Percentiles rank a stretch among this genome's conserved stretches.
Conservation (phyloP, 768 basidiomycete genomes). For the Tylopilus balloui region DNA sequence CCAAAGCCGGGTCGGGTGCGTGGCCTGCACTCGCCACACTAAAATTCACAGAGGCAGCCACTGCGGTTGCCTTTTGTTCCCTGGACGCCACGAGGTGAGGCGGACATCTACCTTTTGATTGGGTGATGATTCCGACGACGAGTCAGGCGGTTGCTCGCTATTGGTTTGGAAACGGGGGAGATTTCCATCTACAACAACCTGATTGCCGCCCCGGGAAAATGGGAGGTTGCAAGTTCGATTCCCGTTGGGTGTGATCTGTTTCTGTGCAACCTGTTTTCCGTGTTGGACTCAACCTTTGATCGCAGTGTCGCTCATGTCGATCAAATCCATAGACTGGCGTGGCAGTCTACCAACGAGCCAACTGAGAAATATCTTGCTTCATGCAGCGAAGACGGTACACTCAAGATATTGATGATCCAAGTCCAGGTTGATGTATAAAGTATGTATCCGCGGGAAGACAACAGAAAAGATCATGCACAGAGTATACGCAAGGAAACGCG, state of each 20-base stretch:
- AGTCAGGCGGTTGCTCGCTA: constrained; percentile 58
- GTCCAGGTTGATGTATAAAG: constrained; percentile 51
- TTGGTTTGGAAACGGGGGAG: constrained; percentile 82
- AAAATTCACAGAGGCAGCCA: constrained; percentile 72
- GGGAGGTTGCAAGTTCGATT: constrained; percentile 46
- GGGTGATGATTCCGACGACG: constrained; percentile 1
- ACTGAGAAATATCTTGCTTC: constrained; percentile 62
- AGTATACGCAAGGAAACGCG: constrained; percentile 22
- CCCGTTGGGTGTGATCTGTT: constrained; percentile 44
- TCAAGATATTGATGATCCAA: constrained; percentile 69
- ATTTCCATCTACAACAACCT: constrained; percentile 57
- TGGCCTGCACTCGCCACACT: constrained; percentile 63
- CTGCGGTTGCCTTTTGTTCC: constrained; percentile 68
- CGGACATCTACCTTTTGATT: constrained; percentile 7
- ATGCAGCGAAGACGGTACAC: constrained; percentile 90
- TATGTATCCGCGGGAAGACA: constrained; percentile 28
- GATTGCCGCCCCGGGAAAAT: constrained; percentile 32
- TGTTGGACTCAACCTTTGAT: neutral
- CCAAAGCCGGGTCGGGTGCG: constrained; percentile 29
- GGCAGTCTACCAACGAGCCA: constrained; percentile 49
- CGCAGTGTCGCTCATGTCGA: constrained; percentile 67
- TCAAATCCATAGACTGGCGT: constrained; percentile 77
- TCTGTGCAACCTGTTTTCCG: neutral
- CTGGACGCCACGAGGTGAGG: constrained; percentile 38
- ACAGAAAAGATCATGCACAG: constrained; percentile 25